Conservation (phyloP, 2,329 filamentous ascomycete species). For the Arachnomyces sp. region DNA sequence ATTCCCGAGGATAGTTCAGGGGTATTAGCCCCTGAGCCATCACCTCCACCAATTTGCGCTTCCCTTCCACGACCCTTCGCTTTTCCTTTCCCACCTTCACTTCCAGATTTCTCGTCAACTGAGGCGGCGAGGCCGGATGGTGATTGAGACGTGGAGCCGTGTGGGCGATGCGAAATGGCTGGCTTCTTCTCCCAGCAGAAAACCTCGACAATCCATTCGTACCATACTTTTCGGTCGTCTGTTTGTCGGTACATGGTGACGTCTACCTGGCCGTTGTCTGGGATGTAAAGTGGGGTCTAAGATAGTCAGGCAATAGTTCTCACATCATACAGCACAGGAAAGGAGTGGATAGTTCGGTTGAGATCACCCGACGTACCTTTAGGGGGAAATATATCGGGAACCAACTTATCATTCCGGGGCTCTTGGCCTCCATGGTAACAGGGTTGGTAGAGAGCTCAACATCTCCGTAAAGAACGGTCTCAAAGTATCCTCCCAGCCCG, state of each 20-base stretch:
- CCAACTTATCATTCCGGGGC: slow-evolving; percentile 97
- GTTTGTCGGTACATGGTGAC: slow-evolving; percentile 95
- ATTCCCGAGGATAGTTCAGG: not conserved
- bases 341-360: not conserved
- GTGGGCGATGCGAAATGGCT: slow-evolving; percentile 2
- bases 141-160: not conserved
- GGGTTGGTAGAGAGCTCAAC: slow-evolving; percentile 90
- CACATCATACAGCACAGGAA: slow-evolving; percentile 5
- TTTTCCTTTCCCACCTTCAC: slow-evolving; percentile 17
- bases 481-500: slow-evolving; percentile 89
- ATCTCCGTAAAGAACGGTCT: slow-evolving; percentile 79
- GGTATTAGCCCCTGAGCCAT: not conserved
- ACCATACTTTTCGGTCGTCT: slow-evolving; percentile 94
- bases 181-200: slow-evolving; percentile 43
- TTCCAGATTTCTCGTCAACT: slow-evolving; percentile 7
- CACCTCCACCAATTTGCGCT: not conserved
- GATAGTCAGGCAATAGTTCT: slow-evolving; percentile 12
- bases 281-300: slow-evolving; percentile 78
- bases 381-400: slow-evolving; percentile 97
- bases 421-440: slow-evolving; percentile 83
- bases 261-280: slow-evolving; percentile 74
- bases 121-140: not conserved
- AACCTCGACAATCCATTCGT: slow-evolving; percentile 92
- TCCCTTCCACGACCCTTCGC: slow-evolving; percentile 8
- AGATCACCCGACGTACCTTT: slow-evolving; percentile 53